Evolutionary conservation across 805 yeast genomes (phyloP).

Genomic region (Kodamaea kakaduensis): DNA sequence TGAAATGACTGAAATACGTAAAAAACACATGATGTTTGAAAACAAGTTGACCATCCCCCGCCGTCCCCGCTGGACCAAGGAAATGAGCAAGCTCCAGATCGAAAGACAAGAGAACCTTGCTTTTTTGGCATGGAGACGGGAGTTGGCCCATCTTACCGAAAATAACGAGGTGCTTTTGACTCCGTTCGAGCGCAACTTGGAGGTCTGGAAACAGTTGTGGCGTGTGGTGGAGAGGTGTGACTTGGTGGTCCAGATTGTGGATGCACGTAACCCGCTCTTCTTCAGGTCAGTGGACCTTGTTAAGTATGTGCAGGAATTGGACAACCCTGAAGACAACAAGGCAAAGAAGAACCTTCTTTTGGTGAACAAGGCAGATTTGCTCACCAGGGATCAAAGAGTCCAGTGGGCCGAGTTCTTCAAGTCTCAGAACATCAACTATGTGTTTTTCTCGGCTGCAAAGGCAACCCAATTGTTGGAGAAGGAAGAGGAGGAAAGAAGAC

Average conservation of each 20-base stretch:
- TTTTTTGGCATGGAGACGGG: constrained; percentile 91
- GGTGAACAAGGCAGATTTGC: constrained; percentile 90
- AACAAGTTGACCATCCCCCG: constrained; percentile 81
- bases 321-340: constrained; percentile 44
- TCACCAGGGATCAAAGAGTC: constrained; percentile 70
- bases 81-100: constrained; percentile 68
- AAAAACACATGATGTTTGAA: constrained; percentile 64
- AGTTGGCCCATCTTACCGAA: constrained; percentile 80
- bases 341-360: constrained; percentile 74
- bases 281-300: constrained; percentile 89
- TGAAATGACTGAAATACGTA: constrained; percentile 58
- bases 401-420: constrained; percentile 86
- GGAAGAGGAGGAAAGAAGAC: constrained; percentile 45
- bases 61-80: constrained; percentile 80
- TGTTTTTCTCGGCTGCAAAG: constrained; percentile 87
- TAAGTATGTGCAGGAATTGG: constrained; percentile 68
- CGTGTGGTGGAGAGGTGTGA: constrained; percentile 95
- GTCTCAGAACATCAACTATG: constrained; percentile 65
- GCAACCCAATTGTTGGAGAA: constrained; percentile 74
- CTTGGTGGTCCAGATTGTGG: constrained; percentile 93
- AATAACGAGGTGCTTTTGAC: constrained; percentile 81
- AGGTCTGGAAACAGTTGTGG: constrained; percentile 99
- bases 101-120: constrained; percentile 87
- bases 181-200: constrained; percentile 94
- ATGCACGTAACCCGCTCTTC: constrained; percentile 89